A percentile compares a stretch with the other conserved stretches of the same genome.
Conservation (phyloP, 148 eudicot species). For the Amaranthus hypochondriacus region DNA sequence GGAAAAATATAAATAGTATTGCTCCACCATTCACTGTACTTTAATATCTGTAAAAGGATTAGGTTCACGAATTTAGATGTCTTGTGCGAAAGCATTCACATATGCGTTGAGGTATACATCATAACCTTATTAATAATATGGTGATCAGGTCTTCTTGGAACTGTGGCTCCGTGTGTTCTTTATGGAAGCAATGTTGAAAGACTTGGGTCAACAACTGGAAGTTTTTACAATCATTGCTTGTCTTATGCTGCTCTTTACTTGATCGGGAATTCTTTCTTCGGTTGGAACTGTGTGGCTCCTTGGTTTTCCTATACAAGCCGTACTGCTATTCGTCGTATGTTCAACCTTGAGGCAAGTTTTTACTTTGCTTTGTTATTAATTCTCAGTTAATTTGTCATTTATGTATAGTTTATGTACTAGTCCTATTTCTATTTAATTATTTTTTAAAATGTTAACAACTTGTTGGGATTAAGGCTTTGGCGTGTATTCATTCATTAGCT, state of each 20-base stretch:
- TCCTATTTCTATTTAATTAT: too few species aligned
- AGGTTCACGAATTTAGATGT: not conserved
- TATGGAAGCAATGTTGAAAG: conserved; percentile 82
- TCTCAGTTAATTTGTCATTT: not conserved
- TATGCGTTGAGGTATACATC: not conserved
- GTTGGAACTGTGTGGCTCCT: conserved; percentile 70
- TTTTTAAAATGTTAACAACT: too few species aligned
- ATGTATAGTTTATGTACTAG: not conserved
- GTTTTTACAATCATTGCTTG: conserved; percentile 70
- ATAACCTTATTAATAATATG: not conserved
- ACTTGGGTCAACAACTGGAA: conserved; percentile 54
- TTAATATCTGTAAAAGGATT: too few species aligned
- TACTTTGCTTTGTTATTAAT: not conserved
- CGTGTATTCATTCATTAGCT: too few species aligned
- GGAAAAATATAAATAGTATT: too few species aligned
- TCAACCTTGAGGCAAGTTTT: conserved; percentile 68
- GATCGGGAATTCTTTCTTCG: conserved; percentile 57
- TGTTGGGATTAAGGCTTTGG: too few species aligned
- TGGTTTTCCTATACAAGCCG: conserved; percentile 73
- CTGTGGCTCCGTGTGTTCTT: conserved; percentile 83
- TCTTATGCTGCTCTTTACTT: conserved; percentile 65
- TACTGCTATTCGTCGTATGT: conserved; percentile 68
- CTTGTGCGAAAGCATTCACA: not conserved
- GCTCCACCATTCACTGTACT: too few species aligned
- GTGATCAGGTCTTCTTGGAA: conserved; percentile 66